Percentiles rank a stretch among this genome's conserved stretches.
phyloP scores from a whole-genome alignment of 2,329 filamentous ascomycete species.

The Aspergillus costaricaensis region DNA sequence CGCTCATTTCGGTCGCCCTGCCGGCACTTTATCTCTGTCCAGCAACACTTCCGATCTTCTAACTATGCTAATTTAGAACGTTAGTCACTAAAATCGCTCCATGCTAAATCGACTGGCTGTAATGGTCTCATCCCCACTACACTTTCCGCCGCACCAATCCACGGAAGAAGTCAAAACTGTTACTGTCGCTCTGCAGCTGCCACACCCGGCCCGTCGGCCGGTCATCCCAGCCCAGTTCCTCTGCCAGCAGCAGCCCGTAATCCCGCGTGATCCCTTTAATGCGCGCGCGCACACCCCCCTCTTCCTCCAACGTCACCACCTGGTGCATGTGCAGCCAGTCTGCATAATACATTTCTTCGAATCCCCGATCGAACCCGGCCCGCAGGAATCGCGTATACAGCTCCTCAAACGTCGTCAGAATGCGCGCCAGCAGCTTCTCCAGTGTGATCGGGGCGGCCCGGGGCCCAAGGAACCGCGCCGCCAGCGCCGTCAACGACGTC shows the following conservation, averaged over 20 bases:
- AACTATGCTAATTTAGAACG: no score
- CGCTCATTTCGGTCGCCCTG: no score
- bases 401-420: conserved; percentile 75
- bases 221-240: conserved; percentile 76
- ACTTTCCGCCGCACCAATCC: conserved; percentile 81
- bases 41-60: no score
- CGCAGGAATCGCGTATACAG: conserved; percentile 75
- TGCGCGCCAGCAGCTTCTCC: conserved; percentile 79
- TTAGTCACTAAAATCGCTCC: no score
- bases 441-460: conserved; percentile 61
- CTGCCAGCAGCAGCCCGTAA: conserved; percentile 82
- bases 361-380: conserved; percentile 69
- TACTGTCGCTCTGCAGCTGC: conserved; percentile 91
- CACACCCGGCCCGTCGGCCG: conserved; percentile 74
- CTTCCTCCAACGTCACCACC: conserved; percentile 74
- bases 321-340: conserved; percentile 84
- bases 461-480: conserved; percentile 48
- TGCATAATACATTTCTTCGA: conserved; percentile 77
- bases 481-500: conserved; percentile 77
- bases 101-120: neutral
- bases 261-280: conserved; percentile 89
- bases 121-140: conserved; percentile 35
- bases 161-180: conserved; percentile 97
- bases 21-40: no score
- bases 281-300: conserved; percentile 71